Conservation (phyloP, 2,329 filamentous ascomycete species). For the Pezicula carpinea region DNA sequence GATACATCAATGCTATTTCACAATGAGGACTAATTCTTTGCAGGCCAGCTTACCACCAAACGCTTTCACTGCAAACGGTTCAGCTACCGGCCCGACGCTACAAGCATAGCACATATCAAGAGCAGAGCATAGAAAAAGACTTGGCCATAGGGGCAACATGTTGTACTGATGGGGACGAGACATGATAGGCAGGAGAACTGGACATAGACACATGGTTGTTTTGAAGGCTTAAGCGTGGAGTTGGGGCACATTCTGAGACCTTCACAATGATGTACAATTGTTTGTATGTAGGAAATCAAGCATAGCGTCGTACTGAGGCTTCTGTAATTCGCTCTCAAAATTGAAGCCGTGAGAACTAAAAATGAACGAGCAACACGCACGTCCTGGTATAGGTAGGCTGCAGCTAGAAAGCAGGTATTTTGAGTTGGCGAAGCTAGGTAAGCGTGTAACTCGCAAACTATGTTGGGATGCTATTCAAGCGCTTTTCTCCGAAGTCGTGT, state of each 20-base stretch:
- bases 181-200: background rate
- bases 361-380: no score
- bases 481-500: no score
- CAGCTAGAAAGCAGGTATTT: no score
- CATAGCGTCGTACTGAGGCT: no score
- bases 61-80: conserved; percentile 35
- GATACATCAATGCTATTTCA: background rate
- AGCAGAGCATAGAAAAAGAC: background rate
- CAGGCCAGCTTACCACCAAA: conserved; percentile 43
- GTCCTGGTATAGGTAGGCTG: no score
- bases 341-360: no score
- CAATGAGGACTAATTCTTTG: conserved; percentile 8
- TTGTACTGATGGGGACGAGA: background rate
- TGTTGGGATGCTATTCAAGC: no score
- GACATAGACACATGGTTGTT: background rate
- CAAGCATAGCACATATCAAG: background rate
- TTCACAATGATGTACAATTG: background rate
- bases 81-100: conserved; percentile 1
- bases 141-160: background rate
- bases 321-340: no score
- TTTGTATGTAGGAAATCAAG: background rate
- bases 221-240: background rate
- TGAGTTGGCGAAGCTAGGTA: no score
- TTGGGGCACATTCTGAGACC: background rate
- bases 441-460: no score